These are phyloP conservation scores for Pestalotiopsis sp. DNA, from an alignment of 2,329 filamentous ascomycete genomes.

Conservation along the genomic window DNA sequence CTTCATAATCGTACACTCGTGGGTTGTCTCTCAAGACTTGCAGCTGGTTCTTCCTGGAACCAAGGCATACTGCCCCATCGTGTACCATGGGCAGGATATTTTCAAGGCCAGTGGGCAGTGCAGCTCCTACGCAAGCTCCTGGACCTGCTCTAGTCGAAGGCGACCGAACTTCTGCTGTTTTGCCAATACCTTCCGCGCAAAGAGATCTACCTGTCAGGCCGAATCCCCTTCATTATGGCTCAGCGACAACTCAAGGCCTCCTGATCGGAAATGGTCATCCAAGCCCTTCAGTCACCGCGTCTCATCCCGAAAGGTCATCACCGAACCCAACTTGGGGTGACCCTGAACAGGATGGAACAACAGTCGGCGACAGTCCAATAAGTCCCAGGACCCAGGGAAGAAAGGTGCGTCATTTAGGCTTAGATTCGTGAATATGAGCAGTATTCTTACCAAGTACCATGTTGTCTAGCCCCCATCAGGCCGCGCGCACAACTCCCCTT, in stretches of 20 bases:
- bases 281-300: background rate
- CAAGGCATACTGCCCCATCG: background rate
- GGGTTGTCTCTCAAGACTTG: too few species aligned
- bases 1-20: too few species aligned
- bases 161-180: background rate
- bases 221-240: background rate
- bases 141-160: background rate
- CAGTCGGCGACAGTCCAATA: background rate
- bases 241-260: background rate
- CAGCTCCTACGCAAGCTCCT: background rate
- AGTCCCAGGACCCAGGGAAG: background rate
- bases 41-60: too few species aligned
- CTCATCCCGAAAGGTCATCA: background rate
- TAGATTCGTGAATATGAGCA: background rate
- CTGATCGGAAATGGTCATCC: background rate
- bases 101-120: background rate
- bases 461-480: background rate
- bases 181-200: background rate
- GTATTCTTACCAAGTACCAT: background rate
- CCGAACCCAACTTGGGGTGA: background rate
- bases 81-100: slow-evolving; percentile 2
- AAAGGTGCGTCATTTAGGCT: background rate
- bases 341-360: background rate
- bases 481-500: background rate
- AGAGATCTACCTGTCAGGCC: background rate